A percentile compares a stretch with the other conserved stretches of the same genome.
Conservation (phyloP, 371 early-diverging fungal species). For the Mortierella sp. region DNA sequence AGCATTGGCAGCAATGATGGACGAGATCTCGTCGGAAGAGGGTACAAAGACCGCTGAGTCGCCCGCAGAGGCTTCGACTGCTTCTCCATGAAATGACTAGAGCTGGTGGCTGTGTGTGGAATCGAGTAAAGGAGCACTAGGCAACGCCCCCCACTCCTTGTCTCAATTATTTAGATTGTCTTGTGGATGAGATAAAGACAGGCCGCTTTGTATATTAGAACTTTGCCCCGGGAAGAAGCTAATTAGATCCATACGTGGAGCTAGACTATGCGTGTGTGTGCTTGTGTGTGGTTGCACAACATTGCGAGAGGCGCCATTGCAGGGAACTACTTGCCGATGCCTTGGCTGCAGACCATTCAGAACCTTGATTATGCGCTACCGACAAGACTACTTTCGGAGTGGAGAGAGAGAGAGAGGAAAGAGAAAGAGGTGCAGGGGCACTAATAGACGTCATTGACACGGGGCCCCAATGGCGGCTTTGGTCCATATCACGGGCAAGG, state of each 20-base stretch:
- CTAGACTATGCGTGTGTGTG: too few species aligned
- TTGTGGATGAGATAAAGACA: too few species aligned
- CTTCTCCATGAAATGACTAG: background rate
- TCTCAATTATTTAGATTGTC: background rate
- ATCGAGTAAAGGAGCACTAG: background rate
- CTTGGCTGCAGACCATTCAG: too few species aligned
- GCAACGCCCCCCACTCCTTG: background rate
- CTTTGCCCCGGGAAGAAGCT: too few species aligned
- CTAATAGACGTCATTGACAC: background rate
- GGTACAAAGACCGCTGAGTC: background rate
- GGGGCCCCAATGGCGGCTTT: background rate
- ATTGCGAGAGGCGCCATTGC: too few species aligned
- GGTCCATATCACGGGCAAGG: background rate
- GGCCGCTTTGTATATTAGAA: too few species aligned
- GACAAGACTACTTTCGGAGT: too few species aligned
- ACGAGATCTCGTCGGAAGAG: constrained; percentile 1
- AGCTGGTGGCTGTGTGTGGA: background rate
- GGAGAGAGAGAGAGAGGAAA: background rate
- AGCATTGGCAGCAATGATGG: constrained; percentile 31
- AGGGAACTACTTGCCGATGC: too few species aligned
- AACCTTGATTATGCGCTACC: too few species aligned
- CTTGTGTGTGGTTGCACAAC: too few species aligned
- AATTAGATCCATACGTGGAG: too few species aligned
- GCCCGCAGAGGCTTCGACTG: background rate
- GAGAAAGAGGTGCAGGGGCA: background rate